phyloP scores from a whole-genome alignment of 2,329 filamentous ascomycete genomes.

The Neopestalotiopsis sp. region DNA sequence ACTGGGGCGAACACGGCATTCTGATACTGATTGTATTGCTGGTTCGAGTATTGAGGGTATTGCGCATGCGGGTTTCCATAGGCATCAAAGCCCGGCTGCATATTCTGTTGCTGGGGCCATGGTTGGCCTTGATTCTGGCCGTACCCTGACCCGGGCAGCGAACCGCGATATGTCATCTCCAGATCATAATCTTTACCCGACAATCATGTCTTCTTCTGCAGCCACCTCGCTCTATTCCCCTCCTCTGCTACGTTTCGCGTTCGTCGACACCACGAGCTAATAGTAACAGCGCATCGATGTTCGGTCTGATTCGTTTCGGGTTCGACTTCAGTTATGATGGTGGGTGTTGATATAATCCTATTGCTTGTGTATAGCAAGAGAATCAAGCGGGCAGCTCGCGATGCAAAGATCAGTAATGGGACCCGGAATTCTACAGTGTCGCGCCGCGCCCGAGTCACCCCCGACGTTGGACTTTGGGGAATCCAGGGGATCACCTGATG shows the following conservation, averaged over 20 bases:
- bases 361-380: not conserved
- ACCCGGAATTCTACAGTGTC: not conserved
- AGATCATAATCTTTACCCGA: constrained; percentile 37
- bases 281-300: not conserved
- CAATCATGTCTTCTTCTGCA: not conserved
- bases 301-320: not conserved
- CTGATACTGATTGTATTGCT: constrained; percentile 30
- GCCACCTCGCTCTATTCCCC: not conserved
- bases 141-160: constrained; percentile 36
- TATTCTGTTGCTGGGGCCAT: constrained; percentile 28
- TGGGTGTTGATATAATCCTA: not conserved
- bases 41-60: constrained; percentile 31
- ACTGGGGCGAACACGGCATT: constrained; percentile 26
- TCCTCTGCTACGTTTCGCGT: not conserved
- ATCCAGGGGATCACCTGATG: constrained; percentile 11
- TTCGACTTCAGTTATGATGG: not conserved
- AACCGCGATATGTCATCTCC: constrained; percentile 40
- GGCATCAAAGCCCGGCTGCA: constrained; percentile 32
- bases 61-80: constrained; percentile 35
- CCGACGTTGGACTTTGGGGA: constrained; percentile 3
- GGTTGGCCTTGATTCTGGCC: constrained; percentile 32
- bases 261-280: not conserved
- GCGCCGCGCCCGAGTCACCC: constrained; percentile 3
- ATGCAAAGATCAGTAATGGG: not conserved
- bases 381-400: not conserved